Base-by-base conservation (phyloP, 176 grass and related monocot species). In the Carex kokanica region DNA sequence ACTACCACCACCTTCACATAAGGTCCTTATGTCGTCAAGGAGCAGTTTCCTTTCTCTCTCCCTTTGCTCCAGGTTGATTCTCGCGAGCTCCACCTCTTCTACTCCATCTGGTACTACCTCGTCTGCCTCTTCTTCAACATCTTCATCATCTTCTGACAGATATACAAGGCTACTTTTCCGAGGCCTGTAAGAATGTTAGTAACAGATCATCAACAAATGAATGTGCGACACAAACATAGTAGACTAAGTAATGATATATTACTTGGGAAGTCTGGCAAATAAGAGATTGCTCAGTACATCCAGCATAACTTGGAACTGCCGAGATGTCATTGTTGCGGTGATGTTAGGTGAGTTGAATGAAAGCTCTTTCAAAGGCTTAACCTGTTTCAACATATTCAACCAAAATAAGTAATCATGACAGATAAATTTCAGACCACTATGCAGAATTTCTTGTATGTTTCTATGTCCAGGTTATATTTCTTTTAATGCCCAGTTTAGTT, bases 21-120 rank as follows among this genome's bases (percentile, higher is more conserved):
- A 85, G 38, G 81, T 95, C 85, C 96, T 91, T 84, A 93, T 93
- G 75, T 99, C 96, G 86, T 99, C 96, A 72, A 99, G 92, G 62
- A 95, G 71, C 74, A 99, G 85, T 74, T 99, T 99, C 56, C 86
- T 95, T 80, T 99, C 93, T 82, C 96, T 91, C 86, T 93, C 96
- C 74, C 13, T 90, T 75, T 90, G 63, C 88, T 99, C 96, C 0
- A 99, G 91, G 72, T 86, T 91, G 86, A 99, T 91, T 86, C 90
- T 99, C 62, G 96, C 96, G 84, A 99, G 93, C 59, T 99, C 96
- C 65, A 99, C 96, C 88, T 99, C 96, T 90, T 99, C 93, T 38
- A 99, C 96, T 84, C 96, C 96, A 95, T 95, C 96, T 69, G 96
- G 96, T 34, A 99, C 96, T 77, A 99, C 93, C 91, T 99, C 93